Conservation (phyloP, 2,329 filamentous ascomycete species). For the Penicillium sp. region DNA sequence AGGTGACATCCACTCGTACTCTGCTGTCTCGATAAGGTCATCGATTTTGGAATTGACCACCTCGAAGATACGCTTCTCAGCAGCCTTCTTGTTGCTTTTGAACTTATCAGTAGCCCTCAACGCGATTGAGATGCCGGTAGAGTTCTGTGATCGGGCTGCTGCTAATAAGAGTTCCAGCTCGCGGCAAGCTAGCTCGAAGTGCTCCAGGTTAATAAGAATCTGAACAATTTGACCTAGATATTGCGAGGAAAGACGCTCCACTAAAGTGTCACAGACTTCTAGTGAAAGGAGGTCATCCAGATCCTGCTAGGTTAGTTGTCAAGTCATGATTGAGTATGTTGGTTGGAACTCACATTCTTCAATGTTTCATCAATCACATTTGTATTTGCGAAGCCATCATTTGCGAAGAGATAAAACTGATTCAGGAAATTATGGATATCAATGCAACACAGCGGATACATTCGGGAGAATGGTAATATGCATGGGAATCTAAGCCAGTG, state of each 20-base stretch:
- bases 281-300: conserved; percentile 91
- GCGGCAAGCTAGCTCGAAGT: conserved; percentile 90
- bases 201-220: conserved; percentile 94
- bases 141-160: conserved; percentile 76
- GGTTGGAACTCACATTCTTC: conserved; percentile 59
- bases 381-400: conserved; percentile 91
- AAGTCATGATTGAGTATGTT: neutral
- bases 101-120: conserved; percentile 85
- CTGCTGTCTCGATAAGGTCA: conserved; percentile 91
- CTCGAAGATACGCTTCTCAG: conserved; percentile 97
- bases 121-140: conserved; percentile 72
- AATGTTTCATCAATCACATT: conserved; percentile 88
- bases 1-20: conserved; percentile 81
- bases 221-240: conserved; percentile 98
- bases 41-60: conserved; percentile 98
- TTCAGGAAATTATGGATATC: conserved; percentile 97
- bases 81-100: conserved; percentile 85
- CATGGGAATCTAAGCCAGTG: conserved; percentile 69
- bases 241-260: conserved; percentile 84
- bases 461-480: conserved; percentile 95
- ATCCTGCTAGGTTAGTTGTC: conserved; percentile 53
- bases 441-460: conserved; percentile 98
- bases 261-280: conserved; percentile 86
- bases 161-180: conserved; percentile 86
- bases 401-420: conserved; percentile 96